A percentile compares a stretch with the other conserved stretches of the same genome.
phyloP scores from a whole-genome alignment of 208 protist species.

The Leptomonas seymouri region DNA sequence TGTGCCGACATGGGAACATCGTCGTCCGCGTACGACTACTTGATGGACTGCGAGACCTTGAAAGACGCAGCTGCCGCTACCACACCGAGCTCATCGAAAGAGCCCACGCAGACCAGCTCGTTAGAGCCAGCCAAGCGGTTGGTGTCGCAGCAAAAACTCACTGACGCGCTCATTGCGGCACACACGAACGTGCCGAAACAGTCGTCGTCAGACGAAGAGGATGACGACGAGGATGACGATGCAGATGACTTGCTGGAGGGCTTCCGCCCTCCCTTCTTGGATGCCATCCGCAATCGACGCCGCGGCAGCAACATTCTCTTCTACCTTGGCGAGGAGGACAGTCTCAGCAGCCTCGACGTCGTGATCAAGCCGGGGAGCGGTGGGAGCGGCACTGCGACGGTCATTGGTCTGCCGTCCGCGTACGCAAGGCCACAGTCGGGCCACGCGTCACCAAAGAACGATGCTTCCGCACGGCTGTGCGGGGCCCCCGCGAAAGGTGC shows the following conservation, averaged over 20 bases:
- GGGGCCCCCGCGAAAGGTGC: neutral
- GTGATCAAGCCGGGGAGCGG: constrained; percentile 10
- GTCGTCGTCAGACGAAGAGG: constrained; percentile 12
- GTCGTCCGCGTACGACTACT: constrained; percentile 2
- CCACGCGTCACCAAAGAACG: constrained; percentile 12
- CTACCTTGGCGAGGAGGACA: constrained; percentile 41
- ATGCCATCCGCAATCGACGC: constrained; percentile 18
- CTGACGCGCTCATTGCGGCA: neutral
- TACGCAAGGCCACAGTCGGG: constrained; percentile 3
- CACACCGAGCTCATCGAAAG: neutral
- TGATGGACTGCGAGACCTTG: neutral
- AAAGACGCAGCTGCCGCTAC: neutral
- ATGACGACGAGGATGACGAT: constrained; percentile 33
- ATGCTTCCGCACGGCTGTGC: neutral
- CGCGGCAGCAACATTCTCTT: constrained; percentile 42
- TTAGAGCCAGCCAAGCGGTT: constrained; percentile 5
- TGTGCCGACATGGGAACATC: too few relatives aligned
- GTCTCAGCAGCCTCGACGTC: constrained; percentile 32
- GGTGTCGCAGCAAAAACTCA: neutral
- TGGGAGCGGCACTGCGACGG: neutral
- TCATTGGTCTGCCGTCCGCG: neutral
- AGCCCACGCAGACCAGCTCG: neutral
- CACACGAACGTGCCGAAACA: neutral
- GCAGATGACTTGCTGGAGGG: constrained; percentile 40
- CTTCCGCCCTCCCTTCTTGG: constrained; percentile 51